These are phyloP conservation scores for Heliocybe sulcata DNA, from an alignment of 1,284 basidiomycete species.

Conservation along the genomic window DNA sequence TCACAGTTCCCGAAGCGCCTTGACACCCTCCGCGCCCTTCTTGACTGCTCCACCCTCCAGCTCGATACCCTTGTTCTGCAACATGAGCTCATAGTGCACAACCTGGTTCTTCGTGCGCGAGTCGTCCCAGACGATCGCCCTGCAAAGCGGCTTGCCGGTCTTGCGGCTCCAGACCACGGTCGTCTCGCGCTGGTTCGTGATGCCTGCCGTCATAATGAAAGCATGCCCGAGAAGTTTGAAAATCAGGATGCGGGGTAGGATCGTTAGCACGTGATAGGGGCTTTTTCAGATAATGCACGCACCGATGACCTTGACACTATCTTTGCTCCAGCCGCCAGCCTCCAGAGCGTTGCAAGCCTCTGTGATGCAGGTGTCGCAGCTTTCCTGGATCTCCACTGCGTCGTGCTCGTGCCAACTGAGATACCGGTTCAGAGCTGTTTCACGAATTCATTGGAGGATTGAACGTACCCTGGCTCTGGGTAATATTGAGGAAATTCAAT, in stretches of 20 bases:
- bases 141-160: conserved; percentile 85
- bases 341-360: conserved; percentile 72
- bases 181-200: conserved; percentile 98
- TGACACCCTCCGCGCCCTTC: conserved; percentile 65
- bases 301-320: conserved; percentile 91
- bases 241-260: conserved; percentile 6
- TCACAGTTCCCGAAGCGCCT: conserved; percentile 65
- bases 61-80: conserved; percentile 72
- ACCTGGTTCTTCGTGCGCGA: conserved; percentile 84
- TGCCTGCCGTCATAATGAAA: conserved; percentile 42
- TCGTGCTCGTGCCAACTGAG: conserved; percentile 94
- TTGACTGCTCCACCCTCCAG: conserved; percentile 57
- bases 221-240: neutral
- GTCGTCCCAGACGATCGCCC: conserved; percentile 96
- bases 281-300: conserved; percentile 18
- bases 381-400: conserved; percentile 75
- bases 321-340: conserved; percentile 63
- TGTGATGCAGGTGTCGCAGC: conserved; percentile 76
- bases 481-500: conserved; percentile 91
- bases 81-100: conserved; percentile 68
- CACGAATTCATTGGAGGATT: conserved; percentile 1
- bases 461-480: conserved; percentile 72
- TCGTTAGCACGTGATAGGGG: conserved; percentile 9
- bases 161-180: conserved; percentile 89
- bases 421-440: neutral